Conservation (phyloP, 2,329 filamentous ascomycete genomes). For the Paraconiothyrium sp. region DNA sequence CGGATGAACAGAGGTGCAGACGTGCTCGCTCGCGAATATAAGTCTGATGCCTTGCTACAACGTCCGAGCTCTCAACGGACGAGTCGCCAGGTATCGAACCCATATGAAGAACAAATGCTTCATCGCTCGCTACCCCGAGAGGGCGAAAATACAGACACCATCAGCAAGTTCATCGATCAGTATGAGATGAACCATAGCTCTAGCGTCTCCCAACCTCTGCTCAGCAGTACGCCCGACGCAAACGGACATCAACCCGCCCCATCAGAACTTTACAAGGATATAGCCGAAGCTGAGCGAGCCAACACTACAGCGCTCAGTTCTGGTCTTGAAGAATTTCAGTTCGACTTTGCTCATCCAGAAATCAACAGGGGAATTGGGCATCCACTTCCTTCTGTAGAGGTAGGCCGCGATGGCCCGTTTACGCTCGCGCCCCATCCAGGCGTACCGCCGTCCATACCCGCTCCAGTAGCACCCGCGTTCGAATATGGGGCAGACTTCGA, state of each 20-base stretch:
- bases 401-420: conserved; percentile 15
- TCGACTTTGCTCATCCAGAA: conserved; percentile 23
- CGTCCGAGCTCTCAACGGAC: conserved; percentile 22
- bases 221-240: background rate
- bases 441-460: conserved; percentile 32
- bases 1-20: conserved; percentile 27
- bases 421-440: conserved; percentile 27
- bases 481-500: conserved; percentile 27
- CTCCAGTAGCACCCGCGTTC: conserved; percentile 42
- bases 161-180: conserved; percentile 45
- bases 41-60: conserved; percentile 25
- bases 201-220: conserved; percentile 15
- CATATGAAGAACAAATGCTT: conserved; percentile 25
- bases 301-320: conserved; percentile 17
- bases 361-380: background rate
- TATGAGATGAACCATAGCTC: conserved; percentile 29
- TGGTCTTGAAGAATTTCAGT: conserved; percentile 38
- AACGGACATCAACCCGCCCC: background rate
- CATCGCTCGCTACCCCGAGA: conserved; percentile 22
- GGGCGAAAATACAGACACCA: conserved; percentile 42
- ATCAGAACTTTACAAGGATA: conserved; percentile 1
- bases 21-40: conserved; percentile 27
- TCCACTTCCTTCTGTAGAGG: background rate
- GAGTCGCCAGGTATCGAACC: conserved; percentile 24
- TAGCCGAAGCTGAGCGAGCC: conserved; percentile 7